Evolutionary conservation across 108 stramenopile species (phyloP), one percentile per base, ranked within the genome.

Genomic region (Nitzschia sp.): DNA sequence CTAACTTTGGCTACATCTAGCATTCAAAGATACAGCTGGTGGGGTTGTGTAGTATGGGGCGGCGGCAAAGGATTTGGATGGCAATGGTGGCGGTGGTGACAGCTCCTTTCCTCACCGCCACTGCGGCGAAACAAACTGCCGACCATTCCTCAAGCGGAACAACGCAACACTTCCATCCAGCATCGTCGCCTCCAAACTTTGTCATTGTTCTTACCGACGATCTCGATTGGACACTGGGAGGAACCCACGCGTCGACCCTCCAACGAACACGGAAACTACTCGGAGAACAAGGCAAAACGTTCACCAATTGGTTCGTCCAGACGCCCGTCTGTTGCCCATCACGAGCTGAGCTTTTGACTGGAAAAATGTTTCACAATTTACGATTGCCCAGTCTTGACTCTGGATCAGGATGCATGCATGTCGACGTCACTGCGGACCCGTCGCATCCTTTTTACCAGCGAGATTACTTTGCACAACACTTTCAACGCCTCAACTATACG

Each of bases 151-250:
- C n/a, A n/a, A n/a, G n/a, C n/a, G n/a, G n/a, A n/a, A n/a, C n/a
- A n/a, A n/a, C n/a, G n/a, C n/a, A n/a, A n/a, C n/a, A n/a, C n/a
- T n/a, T n/a, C n/a, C n/a, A n/a, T n/a, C n/a, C n/a, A n/a, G n/a
- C 28, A 58, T 31, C 28, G 31, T 29, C 28, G 30, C 70, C 15
- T 21, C 80, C 83, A 46, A 85, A 85, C 56, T 65, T 85, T 55
- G 68, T 85, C 3, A 31, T 85, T 18, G 61, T 85, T 47, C 60
- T 85, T 23, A 79, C 77, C 21, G 84, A 85, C 46, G 84, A 85
- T 46, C 73, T 76, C 32, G 81, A 82, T 70, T 65, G 28, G 65
- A 70, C 64, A 31, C 69, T 82, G 55, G 79, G 79, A 5, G 74
- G 77, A 33, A 34, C 66, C 1, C n/a, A 60, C 36, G 72, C 82